A percentile compares a stretch with the other conserved stretches of the same genome.
Evolutionary conservation across 2,329 filamentous ascomycete species (phyloP).

Genomic region (Teratosphaeria zuluensis): DNA sequence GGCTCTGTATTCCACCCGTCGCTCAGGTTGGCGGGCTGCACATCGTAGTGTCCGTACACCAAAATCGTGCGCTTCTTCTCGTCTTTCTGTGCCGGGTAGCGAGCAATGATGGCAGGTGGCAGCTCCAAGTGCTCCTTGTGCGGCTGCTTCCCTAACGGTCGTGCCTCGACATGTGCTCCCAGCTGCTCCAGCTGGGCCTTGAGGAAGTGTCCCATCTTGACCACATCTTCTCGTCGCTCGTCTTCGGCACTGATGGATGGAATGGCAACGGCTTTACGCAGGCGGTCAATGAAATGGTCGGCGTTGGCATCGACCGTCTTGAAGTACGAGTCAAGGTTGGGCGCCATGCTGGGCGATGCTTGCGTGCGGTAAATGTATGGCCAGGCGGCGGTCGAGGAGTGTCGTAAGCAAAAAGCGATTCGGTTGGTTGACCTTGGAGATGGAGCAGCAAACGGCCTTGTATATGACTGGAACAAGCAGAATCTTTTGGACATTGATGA

Average conservation of each 20-base stretch:
- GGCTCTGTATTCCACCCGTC: slow-evolving; percentile 96
- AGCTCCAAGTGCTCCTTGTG: slow-evolving; percentile 83
- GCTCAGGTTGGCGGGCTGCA: slow-evolving; percentile 84
- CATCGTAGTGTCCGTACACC: slow-evolving; percentile 97
- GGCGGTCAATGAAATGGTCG: slow-evolving; percentile 75
- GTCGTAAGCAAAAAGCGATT: background rate
- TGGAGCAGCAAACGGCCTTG: background rate
- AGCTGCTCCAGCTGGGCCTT: slow-evolving; percentile 71
- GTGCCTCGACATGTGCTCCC: slow-evolving; percentile 78
- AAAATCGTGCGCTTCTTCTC: slow-evolving; percentile 89
- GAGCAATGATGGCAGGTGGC: slow-evolving; percentile 81
- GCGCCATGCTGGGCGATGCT: slow-evolving; percentile 56
- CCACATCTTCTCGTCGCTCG: slow-evolving; percentile 77
- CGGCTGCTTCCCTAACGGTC: slow-evolving; percentile 82
- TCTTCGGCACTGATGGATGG: slow-evolving; percentile 92
- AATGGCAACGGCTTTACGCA: slow-evolving; percentile 88
- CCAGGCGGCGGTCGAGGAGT: slow-evolving; percentile 23
- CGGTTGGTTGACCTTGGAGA: background rate
- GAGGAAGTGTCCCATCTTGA: slow-evolving; percentile 92
- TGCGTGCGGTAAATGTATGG: slow-evolving; percentile 35
- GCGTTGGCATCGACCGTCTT: slow-evolving; percentile 77
- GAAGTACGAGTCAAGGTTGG: slow-evolving; percentile 85
- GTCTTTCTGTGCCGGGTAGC: slow-evolving; percentile 70
- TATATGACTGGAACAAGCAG: background rate
- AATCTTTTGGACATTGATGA: background rate